These are phyloP conservation scores for Hypomyces rosellus DNA, from an alignment of 2,329 filamentous ascomycete species.

Conservation along the genomic window DNA sequence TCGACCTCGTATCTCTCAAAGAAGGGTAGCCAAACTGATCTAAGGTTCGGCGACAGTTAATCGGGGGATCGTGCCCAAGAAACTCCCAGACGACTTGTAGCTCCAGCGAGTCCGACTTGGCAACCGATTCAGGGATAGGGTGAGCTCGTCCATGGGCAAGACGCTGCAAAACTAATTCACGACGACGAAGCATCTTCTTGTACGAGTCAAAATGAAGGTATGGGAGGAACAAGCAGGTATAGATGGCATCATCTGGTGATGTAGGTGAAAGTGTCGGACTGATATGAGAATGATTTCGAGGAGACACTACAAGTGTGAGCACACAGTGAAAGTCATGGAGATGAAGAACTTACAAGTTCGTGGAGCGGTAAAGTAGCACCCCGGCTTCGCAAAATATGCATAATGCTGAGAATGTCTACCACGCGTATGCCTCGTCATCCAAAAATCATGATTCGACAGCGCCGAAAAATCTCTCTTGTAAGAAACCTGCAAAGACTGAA, in stretches of 20 bases:
- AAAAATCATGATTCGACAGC: constrained; percentile 41
- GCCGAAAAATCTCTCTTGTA: constrained; percentile 32
- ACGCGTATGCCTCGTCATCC: constrained; percentile 41
- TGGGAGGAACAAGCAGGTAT: constrained; percentile 48
- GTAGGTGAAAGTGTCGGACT: constrained; percentile 25
- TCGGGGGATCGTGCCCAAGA: constrained; percentile 52
- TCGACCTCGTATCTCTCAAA: constrained; percentile 50
- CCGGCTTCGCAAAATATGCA: constrained; percentile 43
- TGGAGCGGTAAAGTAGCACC: constrained; percentile 40
- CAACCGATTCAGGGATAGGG: constrained; percentile 49
- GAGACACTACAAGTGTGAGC: constrained; percentile 24
- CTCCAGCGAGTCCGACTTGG: constrained; percentile 49
- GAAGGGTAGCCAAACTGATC: constrained; percentile 61
- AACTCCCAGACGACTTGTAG: constrained; percentile 57
- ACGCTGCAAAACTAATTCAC: constrained; percentile 47
- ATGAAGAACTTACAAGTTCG: constrained; percentile 23
- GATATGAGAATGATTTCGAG: constrained; percentile 25
- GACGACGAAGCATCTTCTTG: constrained; percentile 48
- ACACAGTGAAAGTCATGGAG: not conserved
- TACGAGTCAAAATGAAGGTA: constrained; percentile 63
- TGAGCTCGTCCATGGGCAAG: constrained; percentile 47
- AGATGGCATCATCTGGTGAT: constrained; percentile 23
- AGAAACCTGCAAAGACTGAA: constrained; percentile 35
- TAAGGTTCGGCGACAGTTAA: constrained; percentile 55
- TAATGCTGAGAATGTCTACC: constrained; percentile 45